Base-by-base conservation (phyloP, 495 filamentous ascomycete genomes). In the Bacidia gigantensis region DNA sequence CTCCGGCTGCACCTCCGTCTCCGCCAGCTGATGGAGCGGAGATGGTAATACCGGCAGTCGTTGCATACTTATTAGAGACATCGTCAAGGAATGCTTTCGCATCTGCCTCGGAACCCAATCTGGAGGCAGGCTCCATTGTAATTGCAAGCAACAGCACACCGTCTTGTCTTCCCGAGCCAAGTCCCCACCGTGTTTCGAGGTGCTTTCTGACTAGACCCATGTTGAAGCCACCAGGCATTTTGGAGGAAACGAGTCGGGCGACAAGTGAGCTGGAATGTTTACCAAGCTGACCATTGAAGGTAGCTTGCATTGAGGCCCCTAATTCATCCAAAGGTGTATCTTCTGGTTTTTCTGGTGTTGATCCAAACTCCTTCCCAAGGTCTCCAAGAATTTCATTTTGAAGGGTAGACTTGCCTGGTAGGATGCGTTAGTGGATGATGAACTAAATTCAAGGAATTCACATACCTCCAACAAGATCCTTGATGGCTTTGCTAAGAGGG, bases 181-280 rank as follows among this genome's bases (percentile, higher is more conserved):
- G 69, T 29, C 92, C 93, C 88, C 89, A 99, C 64, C 87, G 75
- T 3, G 89, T 90, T 69, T 94, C 88, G 21, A 99, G 66, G 60
- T 97, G 92, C 70, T 99, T 97, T 46, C 90, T 77, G 11, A 92
- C 87, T 1, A 83, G 75, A 58, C 90, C 95, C 63, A 97, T 97
- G 64, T 97, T 99, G 76, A 97, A 99, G 46, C 92, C 92, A 62
- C 89, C 93, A 26, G 92, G 93, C 92, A 99, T 97, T 67, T 99
- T 99, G 3, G 92, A 95, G 2, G 93, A 96, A 24, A 99, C 89
- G 63, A 96, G 72, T 54, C 90, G 81, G 26, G 93, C 90, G 62
- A 97, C 82, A 49, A 97, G 79, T 2, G 92, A 94, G 25, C 87
- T 87, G 0, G 92, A 90, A 51, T 97, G 92, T 70, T 99, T 97